phyloP scores from a whole-genome alignment of 2,329 filamentous ascomycete genomes.

The Penicillium sp. region DNA sequence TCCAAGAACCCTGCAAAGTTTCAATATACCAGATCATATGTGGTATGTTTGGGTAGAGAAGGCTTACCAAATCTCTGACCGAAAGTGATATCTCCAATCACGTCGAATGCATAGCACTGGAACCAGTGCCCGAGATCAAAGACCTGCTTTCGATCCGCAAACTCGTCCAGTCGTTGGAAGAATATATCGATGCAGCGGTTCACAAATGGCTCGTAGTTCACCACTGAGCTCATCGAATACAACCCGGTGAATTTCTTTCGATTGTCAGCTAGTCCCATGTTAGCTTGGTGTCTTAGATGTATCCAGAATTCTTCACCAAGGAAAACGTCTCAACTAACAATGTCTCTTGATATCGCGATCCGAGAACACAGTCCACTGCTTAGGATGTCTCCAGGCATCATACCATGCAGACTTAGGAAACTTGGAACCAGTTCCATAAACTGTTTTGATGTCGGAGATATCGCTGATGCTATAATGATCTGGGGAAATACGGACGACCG shows the following conservation, averaged over 20 bases:
- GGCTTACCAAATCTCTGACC: slow-evolving; percentile 29
- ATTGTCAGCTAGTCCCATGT: slow-evolving; percentile 26
- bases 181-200: slow-evolving; percentile 50
- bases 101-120: slow-evolving; percentile 40
- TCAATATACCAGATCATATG: not conserved
- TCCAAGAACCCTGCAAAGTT: slow-evolving; percentile 46
- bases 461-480: slow-evolving; percentile 51
- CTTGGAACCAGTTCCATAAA: slow-evolving; percentile 44
- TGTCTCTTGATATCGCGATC: slow-evolving; percentile 41
- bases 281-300: not conserved
- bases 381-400: slow-evolving; percentile 32
- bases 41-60: not conserved
- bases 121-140: slow-evolving; percentile 44
- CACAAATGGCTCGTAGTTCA: slow-evolving; percentile 52
- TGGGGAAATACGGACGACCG: slow-evolving; percentile 50
- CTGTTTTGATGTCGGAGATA: slow-evolving; percentile 39
- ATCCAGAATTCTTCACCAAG: not conserved
- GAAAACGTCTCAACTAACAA: slow-evolving; percentile 20
- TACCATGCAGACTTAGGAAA: slow-evolving; percentile 43
- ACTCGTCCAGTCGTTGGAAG: slow-evolving; percentile 37
- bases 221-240: slow-evolving; percentile 51
- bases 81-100: slow-evolving; percentile 54
- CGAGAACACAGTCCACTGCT: slow-evolving; percentile 34
- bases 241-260: slow-evolving; percentile 44
- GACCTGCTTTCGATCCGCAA: slow-evolving; percentile 26